These are phyloP conservation scores for Panicum virgatum DNA, from an alignment of 202 grass and related monocot genomes.

Conservation along the genomic window DNA sequence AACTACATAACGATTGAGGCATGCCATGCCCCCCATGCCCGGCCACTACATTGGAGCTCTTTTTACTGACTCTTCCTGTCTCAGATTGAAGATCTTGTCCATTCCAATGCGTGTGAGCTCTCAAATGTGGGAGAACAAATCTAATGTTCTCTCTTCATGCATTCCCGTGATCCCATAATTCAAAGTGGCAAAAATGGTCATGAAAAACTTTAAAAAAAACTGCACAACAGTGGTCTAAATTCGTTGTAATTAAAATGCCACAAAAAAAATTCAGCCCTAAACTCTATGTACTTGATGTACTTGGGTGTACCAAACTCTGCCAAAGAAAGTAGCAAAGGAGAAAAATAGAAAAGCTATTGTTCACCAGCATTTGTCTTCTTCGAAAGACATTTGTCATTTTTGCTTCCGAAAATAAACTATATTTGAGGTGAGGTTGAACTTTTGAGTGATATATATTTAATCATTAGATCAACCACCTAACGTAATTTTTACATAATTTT, in stretches of 20 bases:
- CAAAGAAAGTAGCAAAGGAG: not conserved
- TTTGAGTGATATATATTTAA: not conserved
- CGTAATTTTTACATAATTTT: not conserved
- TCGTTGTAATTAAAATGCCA: not conserved
- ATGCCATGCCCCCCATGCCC: not conserved
- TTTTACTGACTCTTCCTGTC: not conserved
- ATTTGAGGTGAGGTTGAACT: not conserved
- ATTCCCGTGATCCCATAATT: not conserved
- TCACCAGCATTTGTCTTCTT: not conserved
- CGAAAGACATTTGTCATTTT: too few species aligned
- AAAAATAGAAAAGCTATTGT: not conserved
- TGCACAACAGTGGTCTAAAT: not conserved
- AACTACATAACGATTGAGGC: not conserved
- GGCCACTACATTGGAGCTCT: not conserved
- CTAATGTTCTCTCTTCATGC: not conserved
- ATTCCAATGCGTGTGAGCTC: not conserved
- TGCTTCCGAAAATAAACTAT: not conserved
- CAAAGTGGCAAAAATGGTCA: not conserved
- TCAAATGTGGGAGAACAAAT: not conserved
- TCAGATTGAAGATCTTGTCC: not conserved
- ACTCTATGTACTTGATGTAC: not conserved
- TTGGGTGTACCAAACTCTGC: not conserved
- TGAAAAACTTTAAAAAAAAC: not conserved
- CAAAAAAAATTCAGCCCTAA: not conserved
- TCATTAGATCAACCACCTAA: not conserved